These are phyloP conservation scores for Cladophialophora chaetospira DNA, from an alignment of 2,329 filamentous ascomycete species.

Conservation along the genomic window DNA sequence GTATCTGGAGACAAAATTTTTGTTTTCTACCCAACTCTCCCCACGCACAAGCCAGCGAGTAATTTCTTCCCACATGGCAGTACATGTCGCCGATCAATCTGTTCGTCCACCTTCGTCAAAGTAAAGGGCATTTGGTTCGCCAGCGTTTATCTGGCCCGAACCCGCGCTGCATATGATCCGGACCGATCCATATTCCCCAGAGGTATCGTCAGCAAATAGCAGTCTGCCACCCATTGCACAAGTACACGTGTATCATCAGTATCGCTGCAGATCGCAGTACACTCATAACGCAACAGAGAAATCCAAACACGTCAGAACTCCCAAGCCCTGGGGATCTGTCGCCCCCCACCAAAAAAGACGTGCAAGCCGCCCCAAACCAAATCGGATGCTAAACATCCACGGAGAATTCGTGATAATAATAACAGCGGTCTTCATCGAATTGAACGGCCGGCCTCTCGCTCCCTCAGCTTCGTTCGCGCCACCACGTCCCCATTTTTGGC, in stretches of 20 bases:
- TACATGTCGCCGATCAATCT: not conserved
- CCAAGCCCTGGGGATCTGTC: not conserved
- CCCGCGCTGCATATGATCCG: not conserved
- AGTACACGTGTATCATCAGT: slow-evolving; percentile 25
- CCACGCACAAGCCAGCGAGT: slow-evolving; percentile 1
- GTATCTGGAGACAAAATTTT: slow-evolving; percentile 1
- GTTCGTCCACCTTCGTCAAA: not conserved
- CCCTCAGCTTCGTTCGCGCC: slow-evolving; percentile 77
- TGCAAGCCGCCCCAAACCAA: slow-evolving; percentile 6
- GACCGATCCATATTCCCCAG: slow-evolving; percentile 2
- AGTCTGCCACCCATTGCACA: slow-evolving; percentile 18
- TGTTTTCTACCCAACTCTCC: slow-evolving; percentile 12
- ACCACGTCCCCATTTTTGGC: slow-evolving; percentile 83
- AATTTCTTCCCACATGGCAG: slow-evolving; percentile 12
- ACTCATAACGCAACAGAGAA: not conserved
- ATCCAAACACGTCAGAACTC: not conserved
- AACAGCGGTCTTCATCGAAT: slow-evolving; percentile 48
- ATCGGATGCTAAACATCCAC: not conserved
- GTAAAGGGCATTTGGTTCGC: too few relatives aligned
- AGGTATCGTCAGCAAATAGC: slow-evolving; percentile 11
- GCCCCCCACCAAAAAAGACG: not conserved
- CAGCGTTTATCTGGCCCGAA: slow-evolving; percentile 1
- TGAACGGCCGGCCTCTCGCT: slow-evolving; percentile 65
- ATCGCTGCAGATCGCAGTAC: not conserved
- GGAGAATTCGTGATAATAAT: slow-evolving; percentile 19